Percentiles rank a stretch among this genome's conserved stretches.
Evolutionary conservation across 1,284 basidiomycete genomes (phyloP).

Genomic region (Naganishia liquefaciens): DNA sequence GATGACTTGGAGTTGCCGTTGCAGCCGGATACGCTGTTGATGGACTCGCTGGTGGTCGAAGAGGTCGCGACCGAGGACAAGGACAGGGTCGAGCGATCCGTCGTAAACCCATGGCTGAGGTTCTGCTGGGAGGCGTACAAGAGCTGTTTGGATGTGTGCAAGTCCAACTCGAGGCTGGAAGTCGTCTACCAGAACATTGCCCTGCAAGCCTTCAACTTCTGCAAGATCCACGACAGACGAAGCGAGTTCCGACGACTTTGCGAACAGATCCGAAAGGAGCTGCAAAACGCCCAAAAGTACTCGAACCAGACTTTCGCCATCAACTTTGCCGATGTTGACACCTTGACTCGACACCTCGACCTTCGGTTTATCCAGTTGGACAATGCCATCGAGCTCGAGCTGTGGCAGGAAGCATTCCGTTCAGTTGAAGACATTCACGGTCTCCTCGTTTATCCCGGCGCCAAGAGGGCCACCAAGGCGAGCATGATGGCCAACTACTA

Average conservation of each 20-base stretch:
- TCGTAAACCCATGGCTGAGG: conserved; percentile 97
- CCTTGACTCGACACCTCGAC: conserved; percentile 94
- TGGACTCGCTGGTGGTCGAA: conserved; percentile 35
- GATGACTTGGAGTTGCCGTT: conserved; percentile 46
- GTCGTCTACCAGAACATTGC: conserved; percentile 96
- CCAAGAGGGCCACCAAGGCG: conserved; percentile 84
- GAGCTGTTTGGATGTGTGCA: conserved; percentile 91
- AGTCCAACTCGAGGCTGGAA: conserved; percentile 95
- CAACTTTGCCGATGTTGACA: conserved; percentile 95
- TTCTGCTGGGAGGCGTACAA: conserved; percentile 99
- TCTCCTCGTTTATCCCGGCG: conserved; percentile 66
- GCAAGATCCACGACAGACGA: conserved; percentile 88
- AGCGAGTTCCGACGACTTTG: conserved; percentile 97
- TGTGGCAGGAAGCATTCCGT: conserved; percentile 99
- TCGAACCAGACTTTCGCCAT: conserved; percentile 94
- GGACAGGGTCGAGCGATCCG: conserved; percentile 90
- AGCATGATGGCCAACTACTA: conserved; percentile 99
- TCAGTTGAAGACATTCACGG: conserved; percentile 98
- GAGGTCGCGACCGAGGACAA: conserved; percentile 66
- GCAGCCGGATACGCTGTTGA: conserved; percentile 49
- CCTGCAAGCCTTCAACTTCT: conserved; percentile 96
- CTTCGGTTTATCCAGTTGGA: conserved; percentile 97
- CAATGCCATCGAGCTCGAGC: conserved; percentile 95
- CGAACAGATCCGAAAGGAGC: conserved; percentile 93
- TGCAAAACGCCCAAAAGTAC: conserved; percentile 94